Evolutionary conservation across 2,329 filamentous ascomycete genomes (phyloP).

Genomic region (Huntiella abstrusa): DNA sequence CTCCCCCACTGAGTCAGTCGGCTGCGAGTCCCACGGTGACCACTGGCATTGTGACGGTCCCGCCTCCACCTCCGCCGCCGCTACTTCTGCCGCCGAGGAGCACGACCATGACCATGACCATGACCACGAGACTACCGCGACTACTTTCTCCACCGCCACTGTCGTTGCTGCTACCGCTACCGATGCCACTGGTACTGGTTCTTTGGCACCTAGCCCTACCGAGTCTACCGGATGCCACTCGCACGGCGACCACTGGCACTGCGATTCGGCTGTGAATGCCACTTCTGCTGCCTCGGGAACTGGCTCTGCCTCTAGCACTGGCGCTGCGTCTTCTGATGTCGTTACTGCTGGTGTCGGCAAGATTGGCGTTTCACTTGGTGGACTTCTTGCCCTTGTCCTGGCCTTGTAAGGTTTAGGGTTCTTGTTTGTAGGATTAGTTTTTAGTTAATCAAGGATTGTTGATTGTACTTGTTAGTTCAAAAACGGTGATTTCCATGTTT

Average conservation of each 20-base stretch:
- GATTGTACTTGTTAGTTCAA: no score
- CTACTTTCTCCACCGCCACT: neutral
- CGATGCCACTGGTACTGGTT: constrained; percentile 12
- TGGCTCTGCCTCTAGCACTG: neutral
- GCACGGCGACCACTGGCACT: constrained; percentile 23
- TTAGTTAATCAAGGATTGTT: no score
- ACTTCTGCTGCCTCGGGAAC: neutral
- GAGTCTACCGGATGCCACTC: constrained; percentile 20
- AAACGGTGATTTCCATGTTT: no score
- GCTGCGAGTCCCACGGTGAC: constrained; percentile 21
- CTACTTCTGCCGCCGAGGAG: neutral
- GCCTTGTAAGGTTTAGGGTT: neutral
- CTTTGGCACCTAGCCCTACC: constrained; percentile 19
- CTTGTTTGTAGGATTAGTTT: no score
- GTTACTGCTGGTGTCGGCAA: neutral
- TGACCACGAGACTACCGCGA: constrained; percentile 9
- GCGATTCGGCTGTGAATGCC: constrained; percentile 12
- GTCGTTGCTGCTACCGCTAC: no score
- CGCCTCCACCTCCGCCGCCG: neutral
- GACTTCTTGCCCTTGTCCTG: neutral
- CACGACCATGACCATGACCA: constrained; percentile 11
- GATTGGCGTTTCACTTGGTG: neutral
- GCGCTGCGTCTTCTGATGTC: neutral
- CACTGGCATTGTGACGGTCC: constrained; percentile 17
- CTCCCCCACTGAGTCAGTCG: constrained; percentile 18